Evolutionary conservation across 129 eudicot species (phyloP).

Genomic region (Flaveria robusta): DNA sequence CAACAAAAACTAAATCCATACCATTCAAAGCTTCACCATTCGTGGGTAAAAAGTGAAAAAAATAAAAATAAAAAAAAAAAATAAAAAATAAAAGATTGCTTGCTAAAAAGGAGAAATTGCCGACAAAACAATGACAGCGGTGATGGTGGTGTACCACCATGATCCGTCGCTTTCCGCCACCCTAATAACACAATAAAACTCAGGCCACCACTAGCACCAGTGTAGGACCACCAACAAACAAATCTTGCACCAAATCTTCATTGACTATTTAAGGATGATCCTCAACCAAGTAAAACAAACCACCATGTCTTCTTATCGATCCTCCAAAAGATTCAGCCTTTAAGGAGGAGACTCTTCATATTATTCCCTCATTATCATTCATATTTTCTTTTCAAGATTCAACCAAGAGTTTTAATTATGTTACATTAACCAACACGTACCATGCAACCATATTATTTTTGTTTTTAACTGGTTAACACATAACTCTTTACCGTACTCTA

Average conservation of each 20-base stretch:
- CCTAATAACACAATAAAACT: constrained; percentile 27
- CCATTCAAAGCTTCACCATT: too few relatives aligned
- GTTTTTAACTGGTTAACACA: not conserved
- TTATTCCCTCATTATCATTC: not conserved
- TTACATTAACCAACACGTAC: too few relatives aligned
- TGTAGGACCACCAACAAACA: constrained; percentile 22
- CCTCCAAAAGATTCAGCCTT: not conserved
- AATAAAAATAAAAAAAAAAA: too few relatives aligned
- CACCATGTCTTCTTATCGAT: constrained; percentile 14
- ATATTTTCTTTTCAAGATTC: not conserved
- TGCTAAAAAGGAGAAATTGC: not conserved
- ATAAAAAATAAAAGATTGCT: too few relatives aligned
- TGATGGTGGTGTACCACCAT: constrained; percentile 33
- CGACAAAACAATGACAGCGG: constrained; percentile 16
- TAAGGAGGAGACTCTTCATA: not conserved
- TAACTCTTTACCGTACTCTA: too few relatives aligned
- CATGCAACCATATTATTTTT: not conserved
- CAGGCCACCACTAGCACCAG: constrained; percentile 25
- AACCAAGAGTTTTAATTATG: too few relatives aligned
- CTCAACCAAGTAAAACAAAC: not conserved
- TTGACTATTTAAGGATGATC: not conserved
- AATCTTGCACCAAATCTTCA: constrained; percentile 38
- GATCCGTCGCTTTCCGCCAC: constrained; percentile 37
- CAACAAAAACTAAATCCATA: too few relatives aligned
- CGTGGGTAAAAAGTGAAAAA: not conserved